Evolutionary conservation across 352 stramenopile genomes (phyloP), one percentile per base, ranked within the genome.

Genomic region (Globisporangium polare): DNA sequence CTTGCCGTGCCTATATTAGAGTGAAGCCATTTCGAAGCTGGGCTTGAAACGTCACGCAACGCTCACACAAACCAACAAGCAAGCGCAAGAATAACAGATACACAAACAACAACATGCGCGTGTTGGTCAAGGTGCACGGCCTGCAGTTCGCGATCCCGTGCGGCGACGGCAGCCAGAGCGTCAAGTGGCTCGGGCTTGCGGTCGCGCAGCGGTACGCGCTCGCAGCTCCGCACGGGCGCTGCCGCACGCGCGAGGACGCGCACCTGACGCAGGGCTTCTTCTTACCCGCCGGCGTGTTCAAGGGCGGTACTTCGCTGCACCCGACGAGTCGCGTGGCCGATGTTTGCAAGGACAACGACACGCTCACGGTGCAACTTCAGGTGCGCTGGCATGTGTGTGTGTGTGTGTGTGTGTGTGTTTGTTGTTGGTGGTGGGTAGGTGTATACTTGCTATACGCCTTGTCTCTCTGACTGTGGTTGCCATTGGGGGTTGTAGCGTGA

Each of bases 111-210:
- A 24, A 2, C 24, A 94, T 94, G 85, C 75, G 75, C 17, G 65
- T 94, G 20, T 68, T 77, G 35, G 70, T 90, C 41, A 77, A 86
- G 27, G 85, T 92, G 22, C 75, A 92, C 26, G 83, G 85, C 0
- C 62, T 92, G 17, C 71, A 80, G 52, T 90, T 95, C 46, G 62
- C 70, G 4, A 69, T 96, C n/a, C 73, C 84, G 2, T 95, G 87
- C 66, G 87, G 87, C 29, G 84, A 90, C 66, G 87, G 87, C 15
- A 63, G 55, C 24, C 86, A 96, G 71, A 86, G 66, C 29, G 70
- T 90, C 69, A 91, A 90, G 50, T 95, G 87, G 87, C 81, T 96
- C n/a, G 84, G 84, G 1, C 73, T 94, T 10, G 86, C 73, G 24
- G 86, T 83, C 20, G 84, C 82, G 3, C 87, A 96, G 57, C 78